Conservation (phyloP, 345 rosid species). For the Eucalyptus cladocalyx region DNA sequence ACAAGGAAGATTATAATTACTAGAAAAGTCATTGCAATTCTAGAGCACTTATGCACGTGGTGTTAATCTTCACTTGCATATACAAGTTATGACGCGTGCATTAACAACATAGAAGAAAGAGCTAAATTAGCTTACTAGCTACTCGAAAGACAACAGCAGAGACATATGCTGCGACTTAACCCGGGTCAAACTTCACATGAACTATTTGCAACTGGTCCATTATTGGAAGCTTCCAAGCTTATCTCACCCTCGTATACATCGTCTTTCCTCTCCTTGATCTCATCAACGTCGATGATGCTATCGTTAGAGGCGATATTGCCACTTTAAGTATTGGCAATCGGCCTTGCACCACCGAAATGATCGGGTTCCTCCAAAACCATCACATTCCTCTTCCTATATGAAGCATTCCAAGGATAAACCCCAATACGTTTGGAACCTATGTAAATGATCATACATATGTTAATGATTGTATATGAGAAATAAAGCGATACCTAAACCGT, state of each 20-base stretch:
- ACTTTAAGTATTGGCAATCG: not conserved
- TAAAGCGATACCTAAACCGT: not conserved
- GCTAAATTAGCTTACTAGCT: not conserved
- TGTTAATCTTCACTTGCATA: not conserved
- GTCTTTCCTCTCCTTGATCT: not conserved
- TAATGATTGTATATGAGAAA: not conserved
- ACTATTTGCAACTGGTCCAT: not conserved
- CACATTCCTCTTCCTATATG: not conserved
- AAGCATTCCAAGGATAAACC: constrained; percentile 16
- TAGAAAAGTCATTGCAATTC: not conserved
- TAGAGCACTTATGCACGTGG: not conserved
- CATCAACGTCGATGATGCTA: not conserved
- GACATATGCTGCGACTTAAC: not conserved
- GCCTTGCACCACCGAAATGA: not conserved
- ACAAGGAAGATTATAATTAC: not conserved
- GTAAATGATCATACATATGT: too few species aligned
- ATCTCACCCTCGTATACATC: not conserved
- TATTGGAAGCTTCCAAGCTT: not conserved
- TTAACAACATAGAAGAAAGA: not conserved
- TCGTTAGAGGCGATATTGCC: not conserved
- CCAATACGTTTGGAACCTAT: constrained; percentile 22
- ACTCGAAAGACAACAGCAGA: not conserved
- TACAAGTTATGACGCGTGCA: not conserved
- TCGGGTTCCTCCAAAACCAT: not conserved
- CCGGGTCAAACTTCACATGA: not conserved